These are phyloP conservation scores for Purpureocillium lavendulum DNA, from an alignment of 2,329 filamentous ascomycete species.

Conservation along the genomic window DNA sequence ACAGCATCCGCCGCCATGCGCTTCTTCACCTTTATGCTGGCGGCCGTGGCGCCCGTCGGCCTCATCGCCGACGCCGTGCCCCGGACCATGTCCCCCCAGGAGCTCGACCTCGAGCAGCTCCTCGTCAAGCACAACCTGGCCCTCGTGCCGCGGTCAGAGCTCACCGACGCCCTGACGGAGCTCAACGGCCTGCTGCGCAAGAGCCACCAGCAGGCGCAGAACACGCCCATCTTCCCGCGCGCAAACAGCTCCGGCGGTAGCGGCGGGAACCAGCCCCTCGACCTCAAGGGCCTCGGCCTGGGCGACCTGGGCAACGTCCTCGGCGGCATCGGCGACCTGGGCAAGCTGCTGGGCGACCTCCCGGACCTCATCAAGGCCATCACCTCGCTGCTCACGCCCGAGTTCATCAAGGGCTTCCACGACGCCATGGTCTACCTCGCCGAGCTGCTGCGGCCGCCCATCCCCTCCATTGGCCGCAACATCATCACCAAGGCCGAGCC, in stretches of 20 bases:
- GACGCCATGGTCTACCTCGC: constrained; percentile 32
- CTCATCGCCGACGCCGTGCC: constrained; percentile 18
- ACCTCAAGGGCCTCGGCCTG: constrained; percentile 1
- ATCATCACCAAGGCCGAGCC: constrained; percentile 18
- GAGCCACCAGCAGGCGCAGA: constrained; percentile 8
- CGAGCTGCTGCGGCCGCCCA: constrained; percentile 27
- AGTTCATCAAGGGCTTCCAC: constrained; percentile 30
- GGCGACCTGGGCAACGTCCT: constrained; percentile 12
- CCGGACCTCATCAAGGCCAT: constrained; percentile 16
- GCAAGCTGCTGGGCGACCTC: constrained; percentile 10
- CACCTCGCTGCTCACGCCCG: constrained; percentile 22
- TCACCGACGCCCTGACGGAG: constrained; percentile 34
- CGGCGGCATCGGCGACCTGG: constrained; percentile 11
- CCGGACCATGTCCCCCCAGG: constrained; percentile 16
- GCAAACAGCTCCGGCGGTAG: constrained; percentile 3
- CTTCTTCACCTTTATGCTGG: constrained; percentile 25
- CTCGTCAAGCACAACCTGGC: constrained; percentile 35
- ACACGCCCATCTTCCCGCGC: constrained; percentile 1
- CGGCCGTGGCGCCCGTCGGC: constrained; percentile 23
- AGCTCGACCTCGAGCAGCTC: constrained; percentile 29
- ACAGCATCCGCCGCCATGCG: constrained; percentile 18
- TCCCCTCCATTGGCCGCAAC: constrained; percentile 18
- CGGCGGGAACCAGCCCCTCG: background rate
- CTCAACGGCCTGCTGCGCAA: constrained; percentile 30
- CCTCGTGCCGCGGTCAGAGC: constrained; percentile 34